A percentile compares a stretch with the other conserved stretches of the same genome.
These are phyloP conservation scores for Skeletonema grethae DNA, from an alignment of 108 stramenopile species.

Conservation along the genomic window DNA sequence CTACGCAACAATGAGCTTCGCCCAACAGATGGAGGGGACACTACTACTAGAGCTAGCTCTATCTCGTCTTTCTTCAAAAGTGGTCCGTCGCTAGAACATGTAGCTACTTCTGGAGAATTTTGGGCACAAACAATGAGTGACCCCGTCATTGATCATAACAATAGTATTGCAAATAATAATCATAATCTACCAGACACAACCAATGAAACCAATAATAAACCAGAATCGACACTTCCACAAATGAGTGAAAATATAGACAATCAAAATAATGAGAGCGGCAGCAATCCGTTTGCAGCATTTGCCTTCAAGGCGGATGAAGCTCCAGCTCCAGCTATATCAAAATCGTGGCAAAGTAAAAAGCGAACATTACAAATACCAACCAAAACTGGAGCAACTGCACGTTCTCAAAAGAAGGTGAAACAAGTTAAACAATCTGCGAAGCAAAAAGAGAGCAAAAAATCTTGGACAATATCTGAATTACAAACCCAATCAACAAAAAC, in stretches of 20 bases:
- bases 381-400: background rate
- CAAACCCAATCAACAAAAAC: constrained; percentile 1
- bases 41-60: background rate
- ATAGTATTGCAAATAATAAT: background rate
- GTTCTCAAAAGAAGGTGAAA: background rate
- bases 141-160: background rate
- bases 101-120: background rate
- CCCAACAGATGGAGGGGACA: background rate
- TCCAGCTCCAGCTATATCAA: background rate
- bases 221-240: background rate
- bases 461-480: background rate
- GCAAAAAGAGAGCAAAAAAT: background rate
- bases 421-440: background rate
- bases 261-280: background rate
- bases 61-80: background rate
- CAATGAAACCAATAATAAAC: background rate
- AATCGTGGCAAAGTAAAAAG: constrained; percentile 12
- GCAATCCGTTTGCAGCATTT: constrained; percentile 63
- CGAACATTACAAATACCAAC: constrained; percentile 1
- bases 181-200: no score
- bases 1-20: background rate
- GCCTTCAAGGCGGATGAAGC: constrained; percentile 16
- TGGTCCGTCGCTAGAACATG: background rate
- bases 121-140: background rate
- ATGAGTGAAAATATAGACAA: background rate